Conservation (phyloP, 371 early-diverging fungal species). For the Mucor mucedo region DNA sequence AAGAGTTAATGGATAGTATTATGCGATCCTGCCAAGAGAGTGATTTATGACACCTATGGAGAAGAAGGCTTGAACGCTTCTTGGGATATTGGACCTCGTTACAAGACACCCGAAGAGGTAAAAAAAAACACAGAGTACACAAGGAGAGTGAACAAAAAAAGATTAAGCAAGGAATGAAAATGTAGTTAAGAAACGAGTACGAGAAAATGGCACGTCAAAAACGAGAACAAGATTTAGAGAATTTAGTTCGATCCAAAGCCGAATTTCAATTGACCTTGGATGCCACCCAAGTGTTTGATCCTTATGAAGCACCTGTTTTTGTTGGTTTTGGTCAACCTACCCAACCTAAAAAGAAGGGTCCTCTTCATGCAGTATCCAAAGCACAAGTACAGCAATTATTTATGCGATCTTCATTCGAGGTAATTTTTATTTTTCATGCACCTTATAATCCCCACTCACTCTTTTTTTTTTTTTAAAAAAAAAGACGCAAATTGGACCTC, state of each 20-base stretch:
- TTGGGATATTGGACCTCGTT: slow-evolving; percentile 80
- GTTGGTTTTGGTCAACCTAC: slow-evolving; percentile 43
- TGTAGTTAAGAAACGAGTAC: slow-evolving; percentile 83
- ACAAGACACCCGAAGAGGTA: slow-evolving; percentile 86
- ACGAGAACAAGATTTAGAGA: slow-evolving; percentile 81
- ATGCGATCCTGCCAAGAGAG: slow-evolving; percentile 78
- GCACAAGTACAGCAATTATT: slow-evolving; percentile 73
- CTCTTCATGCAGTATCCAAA: slow-evolving; percentile 43
- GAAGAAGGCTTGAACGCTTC: slow-evolving; percentile 78
- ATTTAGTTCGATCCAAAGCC: slow-evolving; percentile 69
- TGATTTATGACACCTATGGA: slow-evolving; percentile 93
- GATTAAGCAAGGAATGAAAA: background rate
- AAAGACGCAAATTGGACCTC: slow-evolving; percentile 73
- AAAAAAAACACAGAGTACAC: background rate
- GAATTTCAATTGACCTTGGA: slow-evolving; percentile 63
- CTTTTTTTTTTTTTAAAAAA: background rate
- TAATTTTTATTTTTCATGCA: slow-evolving; percentile 25
- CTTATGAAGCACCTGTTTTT: slow-evolving; percentile 60
- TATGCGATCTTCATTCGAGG: slow-evolving; percentile 87
- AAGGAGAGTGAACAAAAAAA: background rate
- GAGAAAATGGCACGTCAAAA: slow-evolving; percentile 73
- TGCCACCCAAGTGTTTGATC: slow-evolving; percentile 61
- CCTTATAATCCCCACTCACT: too few species aligned
- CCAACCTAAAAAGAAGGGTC: slow-evolving; percentile 26
- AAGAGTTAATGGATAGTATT: slow-evolving; percentile 61